Evolutionary conservation across 2,329 filamentous ascomycete genomes (phyloP), one percentile per base, ranked within the genome.

Genomic region (Biscogniauxia mediterranea): DNA sequence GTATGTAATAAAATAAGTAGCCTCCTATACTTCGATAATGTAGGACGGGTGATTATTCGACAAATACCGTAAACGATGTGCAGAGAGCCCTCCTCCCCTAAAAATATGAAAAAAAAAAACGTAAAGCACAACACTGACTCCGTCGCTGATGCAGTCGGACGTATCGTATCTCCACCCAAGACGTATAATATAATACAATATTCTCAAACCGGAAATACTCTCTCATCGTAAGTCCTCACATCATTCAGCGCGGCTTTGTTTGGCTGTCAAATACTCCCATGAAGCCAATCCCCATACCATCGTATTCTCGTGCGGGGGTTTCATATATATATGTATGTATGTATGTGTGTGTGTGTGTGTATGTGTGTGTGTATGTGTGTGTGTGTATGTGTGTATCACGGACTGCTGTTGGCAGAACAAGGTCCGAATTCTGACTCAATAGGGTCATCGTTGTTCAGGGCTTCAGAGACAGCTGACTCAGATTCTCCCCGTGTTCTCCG

Each of bases 401-500:
- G 54, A 32, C 58, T 56, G 59, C 59, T 66, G 23, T 15, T 55
- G 8, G 61, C 62, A 21, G 66, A 66, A 55, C 56, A 32, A 5
- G 61, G 65, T 9, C 68, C 65, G 21, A 70, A 66, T 15, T 70
- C 69, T 26, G 54, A 46, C 54, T 69, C 62, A 2, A 63, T 46
- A n/a, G 38, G 20, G 52, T 13, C n/a, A 19, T 54, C 56, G 13
- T 46, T 25, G 21, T 56, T 52, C 7, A 46, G 52, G n/a, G 4
- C 7, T 20, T n/a, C 26, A 52, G 55, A 7, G 15, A 65, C 55
- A 25, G 63, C 61, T 2, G 68, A 65, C 53, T 70, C 68, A 9
- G 69, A 70, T 56, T 66, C 62, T 5, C 68, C 66, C 32, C 69
- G 65, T 54, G 60, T 62, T 15, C 63, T 65, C 32, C 66, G 63